Percentiles rank a stretch among this genome's conserved stretches.
These are phyloP conservation scores for Tolypocladium paradoxum DNA, from an alignment of 2,329 filamentous ascomycete genomes.

Conservation along the genomic window DNA sequence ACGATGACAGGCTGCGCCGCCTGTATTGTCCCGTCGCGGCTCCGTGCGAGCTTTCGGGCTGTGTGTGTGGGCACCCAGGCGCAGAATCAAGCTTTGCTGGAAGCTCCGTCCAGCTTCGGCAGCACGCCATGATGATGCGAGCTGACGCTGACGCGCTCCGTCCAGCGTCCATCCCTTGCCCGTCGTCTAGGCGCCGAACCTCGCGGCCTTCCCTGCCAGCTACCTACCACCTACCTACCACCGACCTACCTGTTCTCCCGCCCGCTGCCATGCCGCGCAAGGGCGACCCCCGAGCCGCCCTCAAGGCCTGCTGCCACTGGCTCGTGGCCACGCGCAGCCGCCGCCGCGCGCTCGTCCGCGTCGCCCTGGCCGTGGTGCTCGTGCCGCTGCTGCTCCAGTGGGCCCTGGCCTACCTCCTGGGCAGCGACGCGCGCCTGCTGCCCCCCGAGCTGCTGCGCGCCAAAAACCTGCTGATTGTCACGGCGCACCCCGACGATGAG, in stretches of 20 bases:
- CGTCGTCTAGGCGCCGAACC: too few species aligned
- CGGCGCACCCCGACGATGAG: constrained; percentile 29
- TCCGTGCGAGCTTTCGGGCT: neutral
- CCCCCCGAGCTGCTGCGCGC: constrained; percentile 21
- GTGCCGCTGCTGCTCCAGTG: constrained; percentile 23
- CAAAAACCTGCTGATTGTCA: constrained; percentile 25
- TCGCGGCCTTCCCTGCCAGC: too few species aligned
- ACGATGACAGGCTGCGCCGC: too few species aligned
- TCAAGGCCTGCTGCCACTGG: constrained; percentile 7
- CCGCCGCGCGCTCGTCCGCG: constrained; percentile 8
- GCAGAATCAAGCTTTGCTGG: neutral
- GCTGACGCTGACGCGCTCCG: too few species aligned
- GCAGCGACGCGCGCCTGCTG: constrained; percentile 23
- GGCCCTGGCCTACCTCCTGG: constrained; percentile 23
- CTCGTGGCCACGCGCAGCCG: constrained; percentile 9
- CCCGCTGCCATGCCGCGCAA: neutral
- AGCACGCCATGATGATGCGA: neutral
- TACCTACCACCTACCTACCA: too few species aligned
- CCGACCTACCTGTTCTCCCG: too few species aligned
- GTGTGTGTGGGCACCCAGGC: too few species aligned
- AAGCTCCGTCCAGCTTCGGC: too few species aligned
- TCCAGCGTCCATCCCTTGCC: too few species aligned
- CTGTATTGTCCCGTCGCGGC: too few species aligned
- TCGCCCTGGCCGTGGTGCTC: constrained; percentile 4
- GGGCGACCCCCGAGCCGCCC: neutral